Conservation (phyloP, 805 yeast species). For the Candida patagonica region DNA sequence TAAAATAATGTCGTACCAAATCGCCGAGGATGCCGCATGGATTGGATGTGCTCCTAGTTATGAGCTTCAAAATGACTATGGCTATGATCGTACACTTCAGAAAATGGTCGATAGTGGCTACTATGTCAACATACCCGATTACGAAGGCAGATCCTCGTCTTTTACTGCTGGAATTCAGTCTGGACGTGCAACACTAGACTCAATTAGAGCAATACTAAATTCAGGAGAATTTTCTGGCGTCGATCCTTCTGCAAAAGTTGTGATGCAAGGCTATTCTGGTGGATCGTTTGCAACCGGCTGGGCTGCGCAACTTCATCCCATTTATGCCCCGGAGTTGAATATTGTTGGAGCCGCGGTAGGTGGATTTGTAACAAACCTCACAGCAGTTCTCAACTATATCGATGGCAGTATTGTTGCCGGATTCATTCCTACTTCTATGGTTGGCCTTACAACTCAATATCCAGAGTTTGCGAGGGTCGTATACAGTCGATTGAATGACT, state of each 20-base stretch:
- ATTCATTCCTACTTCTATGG: conserved; percentile 18
- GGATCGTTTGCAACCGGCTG: conserved; percentile 22
- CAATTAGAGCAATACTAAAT: conserved; percentile 20
- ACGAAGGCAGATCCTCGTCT: conserved; percentile 13
- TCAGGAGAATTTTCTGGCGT: conserved; percentile 10
- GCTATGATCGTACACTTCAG: conserved; percentile 1
- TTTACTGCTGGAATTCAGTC: conserved; percentile 14
- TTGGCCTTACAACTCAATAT: conserved; percentile 22
- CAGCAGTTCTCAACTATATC: conserved; percentile 8
- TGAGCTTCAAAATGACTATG: conserved; percentile 11
- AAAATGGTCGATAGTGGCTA: background rate
- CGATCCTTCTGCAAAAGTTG: conserved; percentile 12
- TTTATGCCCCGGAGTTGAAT: conserved; percentile 22
- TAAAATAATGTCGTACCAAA: conserved; percentile 21
- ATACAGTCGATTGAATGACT: background rate
- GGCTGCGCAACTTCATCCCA: conserved; percentile 19
- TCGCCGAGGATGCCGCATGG: conserved; percentile 22
- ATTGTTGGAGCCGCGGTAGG: conserved; percentile 20
- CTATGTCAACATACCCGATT: conserved; percentile 7
- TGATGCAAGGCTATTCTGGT: conserved; percentile 21
- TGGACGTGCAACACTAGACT: conserved; percentile 23
- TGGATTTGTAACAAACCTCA: conserved; percentile 16
- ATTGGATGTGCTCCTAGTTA: conserved; percentile 24
- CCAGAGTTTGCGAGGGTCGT: conserved; percentile 7
- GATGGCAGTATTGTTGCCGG: conserved; percentile 20